Evolutionary conservation across 2,329 filamentous ascomycete genomes (phyloP).

Genomic region (Ploettnerulaceae sp.): DNA sequence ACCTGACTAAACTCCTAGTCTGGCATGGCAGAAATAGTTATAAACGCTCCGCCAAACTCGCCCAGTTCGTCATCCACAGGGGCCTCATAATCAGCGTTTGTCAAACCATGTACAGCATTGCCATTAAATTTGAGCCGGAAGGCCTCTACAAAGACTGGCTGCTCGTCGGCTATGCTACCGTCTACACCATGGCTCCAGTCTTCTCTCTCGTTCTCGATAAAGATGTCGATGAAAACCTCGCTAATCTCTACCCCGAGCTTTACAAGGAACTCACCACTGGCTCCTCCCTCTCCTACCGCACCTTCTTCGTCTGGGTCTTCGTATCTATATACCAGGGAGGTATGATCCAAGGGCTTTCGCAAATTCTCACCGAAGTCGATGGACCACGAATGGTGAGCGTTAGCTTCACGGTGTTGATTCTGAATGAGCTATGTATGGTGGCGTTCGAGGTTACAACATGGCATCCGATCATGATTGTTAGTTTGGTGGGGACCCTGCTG

Average conservation of each 20-base stretch:
- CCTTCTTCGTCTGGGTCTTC: conserved; percentile 94
- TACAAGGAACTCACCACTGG: conserved; percentile 96
- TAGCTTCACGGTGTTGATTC: conserved; percentile 82
- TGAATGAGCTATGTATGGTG: conserved; percentile 97
- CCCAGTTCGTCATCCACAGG: conserved; percentile 96
- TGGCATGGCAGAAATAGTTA: conserved; percentile 99
- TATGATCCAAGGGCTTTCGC: conserved; percentile 90
- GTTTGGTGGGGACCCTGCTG: conserved; percentile 74
- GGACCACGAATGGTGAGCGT: conserved; percentile 77
- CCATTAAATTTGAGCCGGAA: conserved; percentile 85
- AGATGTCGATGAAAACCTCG: conserved; percentile 89
- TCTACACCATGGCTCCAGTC: conserved; percentile 92
- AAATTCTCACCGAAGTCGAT: conserved; percentile 77
- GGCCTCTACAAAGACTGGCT: conserved; percentile 96
- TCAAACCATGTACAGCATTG: conserved; percentile 96
- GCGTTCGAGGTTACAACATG: conserved; percentile 95
- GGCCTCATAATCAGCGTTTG: conserved; percentile 93
- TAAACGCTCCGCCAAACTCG: conserved; percentile 90
- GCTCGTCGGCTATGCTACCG: conserved; percentile 90
- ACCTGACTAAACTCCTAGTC: conserved; percentile 93
- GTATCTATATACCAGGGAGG: conserved; percentile 94
- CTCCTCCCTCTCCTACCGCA: conserved; percentile 80
- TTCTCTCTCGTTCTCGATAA: conserved; percentile 91
- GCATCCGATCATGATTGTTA: conserved; percentile 88
- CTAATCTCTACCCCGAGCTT: conserved; percentile 91